These are phyloP conservation scores for Agrostemma githago DNA, from an alignment of 148 eudicot species.

Conservation along the genomic window DNA sequence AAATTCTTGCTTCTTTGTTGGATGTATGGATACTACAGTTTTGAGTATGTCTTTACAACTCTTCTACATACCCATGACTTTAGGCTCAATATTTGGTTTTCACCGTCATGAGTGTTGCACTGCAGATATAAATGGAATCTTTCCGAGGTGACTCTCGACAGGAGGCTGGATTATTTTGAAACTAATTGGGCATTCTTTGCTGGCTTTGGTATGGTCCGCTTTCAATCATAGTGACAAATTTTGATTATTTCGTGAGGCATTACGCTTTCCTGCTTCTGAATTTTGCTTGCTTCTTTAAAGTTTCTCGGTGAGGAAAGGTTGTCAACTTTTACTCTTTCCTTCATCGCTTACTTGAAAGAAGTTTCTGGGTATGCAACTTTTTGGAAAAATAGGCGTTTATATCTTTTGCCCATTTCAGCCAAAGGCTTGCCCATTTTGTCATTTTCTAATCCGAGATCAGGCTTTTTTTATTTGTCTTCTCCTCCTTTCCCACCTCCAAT, in stretches of 20 bases:
- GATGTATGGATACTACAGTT: constrained; percentile 98
- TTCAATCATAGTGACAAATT: background rate
- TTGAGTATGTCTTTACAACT: constrained; percentile 65
- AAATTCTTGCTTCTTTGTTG: constrained; percentile 84
- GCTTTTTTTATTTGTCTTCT: no score
- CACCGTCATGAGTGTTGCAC: constrained; percentile 7
- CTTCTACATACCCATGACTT: background rate
- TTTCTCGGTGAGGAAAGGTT: no score
- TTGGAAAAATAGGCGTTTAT: no score
- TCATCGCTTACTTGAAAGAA: no score
- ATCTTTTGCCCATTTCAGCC: no score
- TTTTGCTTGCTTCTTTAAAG: background rate
- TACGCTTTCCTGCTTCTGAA: constrained; percentile 3
- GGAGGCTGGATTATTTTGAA: constrained; percentile 91
- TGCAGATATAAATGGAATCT: constrained; percentile 96
- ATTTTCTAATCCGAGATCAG: no score
- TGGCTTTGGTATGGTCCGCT: constrained; percentile 70
- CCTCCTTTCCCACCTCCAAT: no score
- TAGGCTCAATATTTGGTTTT: constrained; percentile 16
- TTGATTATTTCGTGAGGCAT: background rate
- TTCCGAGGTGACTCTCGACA: constrained; percentile 74
- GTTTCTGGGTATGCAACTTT: no score
- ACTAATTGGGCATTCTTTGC: constrained; percentile 97
- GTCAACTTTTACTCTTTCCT: no score
- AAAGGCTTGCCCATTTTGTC: no score